Percentiles rank a stretch among this genome's conserved stretches.
Conservation (phyloP, 805 yeast genomes). For the Saccharomycopsis malanga region DNA sequence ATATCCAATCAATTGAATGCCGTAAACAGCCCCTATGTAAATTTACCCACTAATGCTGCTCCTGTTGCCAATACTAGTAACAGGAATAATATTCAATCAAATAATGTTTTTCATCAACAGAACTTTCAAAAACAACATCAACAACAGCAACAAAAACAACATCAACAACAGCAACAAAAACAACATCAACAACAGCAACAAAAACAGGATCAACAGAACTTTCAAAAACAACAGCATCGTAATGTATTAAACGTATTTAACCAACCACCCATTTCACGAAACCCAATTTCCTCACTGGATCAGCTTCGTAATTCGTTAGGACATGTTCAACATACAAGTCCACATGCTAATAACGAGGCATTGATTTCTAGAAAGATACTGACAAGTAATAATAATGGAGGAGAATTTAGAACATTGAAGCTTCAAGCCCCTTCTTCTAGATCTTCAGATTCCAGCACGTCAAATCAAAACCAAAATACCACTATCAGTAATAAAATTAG, state of each 20-base stretch:
- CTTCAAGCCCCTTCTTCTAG: too few species aligned
- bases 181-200: background rate
- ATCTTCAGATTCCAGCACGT: too few species aligned
- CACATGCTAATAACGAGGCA: background rate
- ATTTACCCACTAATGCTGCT: background rate
- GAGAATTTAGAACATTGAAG: background rate
- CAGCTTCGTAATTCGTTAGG: background rate
- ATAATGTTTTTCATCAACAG: background rate
- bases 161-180: background rate
- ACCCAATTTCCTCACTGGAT: background rate
- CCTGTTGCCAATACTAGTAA: background rate
- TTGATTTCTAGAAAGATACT: too few species aligned
- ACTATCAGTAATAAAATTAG: too few species aligned
- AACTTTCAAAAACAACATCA: background rate
- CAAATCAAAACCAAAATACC: too few species aligned
- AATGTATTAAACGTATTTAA: background rate
- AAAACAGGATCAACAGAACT: background rate
- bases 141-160: background rate
- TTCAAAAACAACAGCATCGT: background rate
- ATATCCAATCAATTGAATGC: background rate
- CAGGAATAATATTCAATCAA: background rate
- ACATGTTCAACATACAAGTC: background rate
- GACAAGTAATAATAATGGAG: background rate
- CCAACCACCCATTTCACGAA: background rate
- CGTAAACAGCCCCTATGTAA: background rate